These are phyloP conservation scores for Angophora floribunda DNA, from an alignment of 345 rosid genomes.

Conservation along the genomic window DNA sequence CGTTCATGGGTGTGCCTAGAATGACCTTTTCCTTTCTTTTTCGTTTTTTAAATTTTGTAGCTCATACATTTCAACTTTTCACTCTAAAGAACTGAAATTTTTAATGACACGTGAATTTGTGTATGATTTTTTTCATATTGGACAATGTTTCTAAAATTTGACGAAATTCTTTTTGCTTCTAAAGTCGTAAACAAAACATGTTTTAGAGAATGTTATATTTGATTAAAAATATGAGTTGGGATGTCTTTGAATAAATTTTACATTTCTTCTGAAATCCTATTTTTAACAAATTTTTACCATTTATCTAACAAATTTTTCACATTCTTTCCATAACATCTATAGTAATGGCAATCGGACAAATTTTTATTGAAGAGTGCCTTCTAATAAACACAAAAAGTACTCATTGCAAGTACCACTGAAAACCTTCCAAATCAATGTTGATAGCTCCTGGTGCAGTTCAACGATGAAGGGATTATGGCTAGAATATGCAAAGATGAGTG, in stretches of 20 bases:
- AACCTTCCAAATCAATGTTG: too few relatives aligned
- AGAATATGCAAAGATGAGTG: too few relatives aligned
- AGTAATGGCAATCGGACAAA: not conserved
- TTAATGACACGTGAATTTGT: not conserved
- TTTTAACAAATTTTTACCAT: not conserved
- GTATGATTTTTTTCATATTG: not conserved
- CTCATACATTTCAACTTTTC: not conserved
- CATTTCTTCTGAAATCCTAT: too few relatives aligned
- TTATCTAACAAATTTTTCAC: not conserved
- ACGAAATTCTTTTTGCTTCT: not conserved
- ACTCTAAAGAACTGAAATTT: not conserved
- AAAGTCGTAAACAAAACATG: not conserved
- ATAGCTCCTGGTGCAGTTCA: too few relatives aligned
- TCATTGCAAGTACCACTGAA: not conserved
- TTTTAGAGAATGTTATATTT: not conserved
- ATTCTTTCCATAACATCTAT: not conserved
- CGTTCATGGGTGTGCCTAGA: not conserved
- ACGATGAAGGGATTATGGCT: too few relatives aligned
- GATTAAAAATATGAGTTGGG: not conserved
- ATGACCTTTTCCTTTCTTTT: not conserved
- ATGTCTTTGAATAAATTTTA: not conserved
- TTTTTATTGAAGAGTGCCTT: not conserved
- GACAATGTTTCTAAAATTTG: not conserved
- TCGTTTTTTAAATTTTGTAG: not conserved
- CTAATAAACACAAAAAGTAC: not conserved